Conservation (phyloP, 2,329 filamentous ascomycete genomes). For the Scytalidium sp. region DNA sequence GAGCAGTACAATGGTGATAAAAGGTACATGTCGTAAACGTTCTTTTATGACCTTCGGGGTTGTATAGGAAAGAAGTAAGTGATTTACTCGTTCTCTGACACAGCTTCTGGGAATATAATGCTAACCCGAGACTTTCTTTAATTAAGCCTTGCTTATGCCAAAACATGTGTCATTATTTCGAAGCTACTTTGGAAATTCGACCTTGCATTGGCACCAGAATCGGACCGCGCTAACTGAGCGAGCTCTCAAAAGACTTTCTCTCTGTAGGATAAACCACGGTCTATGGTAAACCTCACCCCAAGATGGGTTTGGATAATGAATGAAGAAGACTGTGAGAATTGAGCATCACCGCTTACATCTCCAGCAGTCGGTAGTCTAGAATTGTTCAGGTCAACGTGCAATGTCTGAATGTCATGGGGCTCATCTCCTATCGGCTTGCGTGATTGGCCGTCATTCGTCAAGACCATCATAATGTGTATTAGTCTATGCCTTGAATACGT, state of each 20-base stretch:
- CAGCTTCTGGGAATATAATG: not conserved
- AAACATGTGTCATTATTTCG: not conserved
- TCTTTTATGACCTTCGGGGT: not conserved
- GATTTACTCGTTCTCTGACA: not conserved
- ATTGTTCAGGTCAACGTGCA: not conserved
- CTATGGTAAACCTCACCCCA: not conserved
- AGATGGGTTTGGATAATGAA: not conserved
- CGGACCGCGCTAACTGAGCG: not conserved
- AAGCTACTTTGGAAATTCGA: not conserved
- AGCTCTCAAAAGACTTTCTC: not conserved
- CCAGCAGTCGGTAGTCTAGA: not conserved
- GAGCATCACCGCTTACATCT: not conserved
- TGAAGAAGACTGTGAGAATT: not conserved
- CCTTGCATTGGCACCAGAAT: not conserved
- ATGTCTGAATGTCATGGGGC: not conserved
- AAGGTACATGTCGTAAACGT: not conserved
- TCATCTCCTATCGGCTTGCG: not conserved
- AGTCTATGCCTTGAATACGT: not conserved
- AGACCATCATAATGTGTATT: not conserved
- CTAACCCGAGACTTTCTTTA: not conserved
- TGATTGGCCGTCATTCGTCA: not conserved
- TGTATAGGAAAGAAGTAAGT: not conserved
- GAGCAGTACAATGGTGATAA: not conserved
- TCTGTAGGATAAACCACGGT: not conserved
- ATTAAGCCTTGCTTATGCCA: not conserved